Base-by-base conservation (phyloP, 495 filamentous ascomycete species). In the Penicilliopsis zonata region DNA sequence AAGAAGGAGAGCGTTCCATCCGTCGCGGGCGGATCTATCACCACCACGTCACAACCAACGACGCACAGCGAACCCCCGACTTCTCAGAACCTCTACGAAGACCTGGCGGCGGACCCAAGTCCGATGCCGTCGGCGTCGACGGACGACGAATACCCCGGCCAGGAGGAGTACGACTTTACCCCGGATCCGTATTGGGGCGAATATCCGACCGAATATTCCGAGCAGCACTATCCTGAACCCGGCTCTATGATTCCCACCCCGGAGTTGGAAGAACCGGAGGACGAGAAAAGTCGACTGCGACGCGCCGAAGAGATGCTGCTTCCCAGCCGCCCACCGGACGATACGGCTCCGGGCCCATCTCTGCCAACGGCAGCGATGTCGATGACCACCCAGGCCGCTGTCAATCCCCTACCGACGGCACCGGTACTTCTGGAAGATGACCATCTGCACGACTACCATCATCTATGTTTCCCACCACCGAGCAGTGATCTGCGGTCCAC, bases 211-310 rank as follows among this genome's bases (percentile, higher is more conserved):
- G 47, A 59, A 15, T 49, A 58, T 37, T 36, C 44, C 2, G 50
- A 47, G 3, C 49, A 52, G 33, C 45, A 43, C 9, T 52, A 44
- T 39, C 47, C 37, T 27, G 46, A 43, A 10, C 35, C 34, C 10
- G 50, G 44, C 9, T 45, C 41, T 14, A 53, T 59, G 32, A 43
- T 73, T 3, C 68, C 74, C 9, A 67, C 66, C 9, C 78, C 76
- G 7, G 62, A 73, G 18, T 42, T 62, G 2, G 72, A 78, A 22
- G 70, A 67, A 30, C 60, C 61, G 13, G 48, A 74, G 8, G 72
- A 70, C 17, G 82, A 87, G 37, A 87, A 87, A 47, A 66, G 76
- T 22, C 70, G 78, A 28, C 44, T 82, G 29, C 68, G 73, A 20
- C 67, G 61, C 25, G 79, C 79, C 5, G 80, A 87, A 52, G 63